Evolutionary conservation across 495 filamentous ascomycete species (phyloP).

Genomic region (Talaromyces trachyspermus): DNA sequence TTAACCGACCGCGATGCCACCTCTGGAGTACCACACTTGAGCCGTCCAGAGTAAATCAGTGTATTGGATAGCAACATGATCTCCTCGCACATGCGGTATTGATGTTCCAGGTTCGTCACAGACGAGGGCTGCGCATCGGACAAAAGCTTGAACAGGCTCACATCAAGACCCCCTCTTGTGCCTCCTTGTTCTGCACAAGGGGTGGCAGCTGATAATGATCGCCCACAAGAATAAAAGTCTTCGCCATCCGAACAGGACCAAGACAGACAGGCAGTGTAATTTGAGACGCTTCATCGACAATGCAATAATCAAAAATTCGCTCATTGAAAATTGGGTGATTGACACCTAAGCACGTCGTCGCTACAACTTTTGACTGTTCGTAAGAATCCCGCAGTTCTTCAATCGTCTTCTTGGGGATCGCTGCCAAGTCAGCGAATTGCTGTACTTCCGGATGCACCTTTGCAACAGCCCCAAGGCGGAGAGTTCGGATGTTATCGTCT

Average conservation of each 20-base stretch:
- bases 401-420: conserved; percentile 60
- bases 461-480: conserved; percentile 72
- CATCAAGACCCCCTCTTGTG: conserved; percentile 80
- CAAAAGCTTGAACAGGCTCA: conserved; percentile 87
- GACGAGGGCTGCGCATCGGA: conserved; percentile 80
- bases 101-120: conserved; percentile 85
- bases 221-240: conserved; percentile 90
- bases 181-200: conserved; percentile 85
- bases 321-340: conserved; percentile 82
- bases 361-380: conserved; percentile 77
- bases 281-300: conserved; percentile 95
- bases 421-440: conserved; percentile 71
- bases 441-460: conserved; percentile 85
- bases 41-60: conserved; percentile 80
- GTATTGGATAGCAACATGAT: conserved; percentile 91
- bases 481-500: conserved; percentile 66
- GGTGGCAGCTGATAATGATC: conserved; percentile 95
- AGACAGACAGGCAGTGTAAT: conserved; percentile 92
- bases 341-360: conserved; percentile 88
- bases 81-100: conserved; percentile 97
- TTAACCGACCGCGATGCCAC: conserved; percentile 59
- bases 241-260: conserved; percentile 86
- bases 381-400: conserved; percentile 78
- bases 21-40: conserved; percentile 78
- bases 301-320: conserved; percentile 93